phyloP scores from a whole-genome alignment of 371 early-diverging fungal species.

The Mucor saturninus region DNA sequence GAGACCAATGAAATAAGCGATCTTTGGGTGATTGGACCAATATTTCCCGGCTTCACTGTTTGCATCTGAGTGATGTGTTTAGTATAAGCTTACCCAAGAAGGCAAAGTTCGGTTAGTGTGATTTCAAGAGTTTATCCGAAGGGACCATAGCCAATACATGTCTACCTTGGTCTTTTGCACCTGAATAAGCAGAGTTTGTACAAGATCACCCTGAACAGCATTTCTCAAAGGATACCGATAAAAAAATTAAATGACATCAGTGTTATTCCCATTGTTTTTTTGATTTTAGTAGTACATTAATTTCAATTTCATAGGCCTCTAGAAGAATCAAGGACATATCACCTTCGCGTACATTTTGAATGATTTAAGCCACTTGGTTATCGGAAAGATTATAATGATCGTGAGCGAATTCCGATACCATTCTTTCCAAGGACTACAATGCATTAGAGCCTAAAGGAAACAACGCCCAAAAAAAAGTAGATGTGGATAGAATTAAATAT shows the following conservation, averaged over 20 bases:
- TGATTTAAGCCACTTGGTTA: conserved; percentile 41
- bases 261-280: conserved; percentile 27
- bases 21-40: too few species aligned
- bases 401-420: conserved; percentile 84
- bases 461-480: too few species aligned
- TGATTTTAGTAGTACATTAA: conserved; percentile 42
- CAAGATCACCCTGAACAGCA: conserved; percentile 70
- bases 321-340: conserved; percentile 83
- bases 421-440: conserved; percentile 79
- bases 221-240: conserved; percentile 57
- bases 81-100: conserved; percentile 68
- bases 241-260: background rate
- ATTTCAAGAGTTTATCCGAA: conserved; percentile 88
- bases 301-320: conserved; percentile 76
- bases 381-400: conserved; percentile 55
- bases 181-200: conserved; percentile 89
- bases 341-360: conserved; percentile 66
- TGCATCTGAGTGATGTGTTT: too few species aligned
- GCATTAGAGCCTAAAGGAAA: background rate
- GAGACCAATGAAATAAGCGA: too few species aligned
- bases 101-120: conserved; percentile 96
- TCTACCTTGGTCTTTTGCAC: conserved; percentile 91
- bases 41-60: too few species aligned
- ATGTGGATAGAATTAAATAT: too few species aligned
- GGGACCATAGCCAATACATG: conserved; percentile 90